A percentile compares a stretch with the other conserved stretches of the same genome.
phyloP scores from a whole-genome alignment of 768 basidiomycete species.

The Phanerodontia chrysosporium region DNA sequence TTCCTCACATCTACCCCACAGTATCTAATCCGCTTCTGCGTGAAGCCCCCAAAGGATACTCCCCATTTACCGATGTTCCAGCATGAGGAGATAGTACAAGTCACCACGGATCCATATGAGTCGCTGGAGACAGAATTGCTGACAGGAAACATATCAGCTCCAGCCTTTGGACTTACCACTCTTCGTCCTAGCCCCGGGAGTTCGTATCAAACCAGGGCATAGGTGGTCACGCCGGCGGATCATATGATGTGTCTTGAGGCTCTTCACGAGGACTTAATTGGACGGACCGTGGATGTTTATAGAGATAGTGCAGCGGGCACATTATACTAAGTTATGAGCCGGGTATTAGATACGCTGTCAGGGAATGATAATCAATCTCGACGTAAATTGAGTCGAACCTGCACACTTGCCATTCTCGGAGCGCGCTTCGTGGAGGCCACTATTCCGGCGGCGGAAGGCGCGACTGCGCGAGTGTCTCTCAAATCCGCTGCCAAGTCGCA shows the following conservation, averaged over 20 bases:
- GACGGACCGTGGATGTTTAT: too few relatives aligned
- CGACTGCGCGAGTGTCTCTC: not conserved
- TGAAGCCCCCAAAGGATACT: constrained; percentile 28
- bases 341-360: too few relatives aligned
- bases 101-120: constrained; percentile 39
- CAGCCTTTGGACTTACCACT: constrained; percentile 34
- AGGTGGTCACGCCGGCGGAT: not conserved
- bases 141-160: constrained; percentile 34
- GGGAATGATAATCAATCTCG: too few relatives aligned
- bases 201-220: not conserved
- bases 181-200: constrained; percentile 2
- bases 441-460: not conserved
- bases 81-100: constrained; percentile 31
- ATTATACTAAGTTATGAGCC: too few relatives aligned
- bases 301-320: too few relatives aligned
- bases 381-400: too few relatives aligned
- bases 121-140: constrained; percentile 33
- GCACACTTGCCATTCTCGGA: not conserved
- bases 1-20: too few relatives aligned
- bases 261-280: too few relatives aligned
- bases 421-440: not conserved
- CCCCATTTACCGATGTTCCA: constrained; percentile 33
- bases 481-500: not conserved
- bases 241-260: too few relatives aligned
- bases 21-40: constrained; percentile 35